Conservation (phyloP, 148 eudicot genomes). For the Fagopyrum tataricum region DNA sequence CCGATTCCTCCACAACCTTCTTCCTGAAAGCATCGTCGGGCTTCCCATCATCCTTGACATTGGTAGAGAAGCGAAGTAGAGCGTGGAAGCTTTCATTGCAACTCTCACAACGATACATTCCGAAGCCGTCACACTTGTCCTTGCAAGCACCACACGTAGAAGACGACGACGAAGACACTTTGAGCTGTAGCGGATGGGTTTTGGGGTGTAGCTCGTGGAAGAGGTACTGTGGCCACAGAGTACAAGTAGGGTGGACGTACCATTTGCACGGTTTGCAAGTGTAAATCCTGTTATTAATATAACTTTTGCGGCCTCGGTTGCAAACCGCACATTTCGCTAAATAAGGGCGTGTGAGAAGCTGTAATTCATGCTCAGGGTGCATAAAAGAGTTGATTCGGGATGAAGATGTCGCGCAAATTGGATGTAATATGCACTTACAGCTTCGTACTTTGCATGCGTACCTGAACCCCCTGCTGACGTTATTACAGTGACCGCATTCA, state of each 20-base stretch:
- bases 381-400: not conserved
- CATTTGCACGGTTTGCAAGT: conserved; percentile 17
- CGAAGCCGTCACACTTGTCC: not conserved
- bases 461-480: not conserved
- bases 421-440: not conserved
- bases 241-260: conserved; percentile 22
- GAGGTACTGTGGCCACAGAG: conserved; percentile 21
- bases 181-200: not conserved
- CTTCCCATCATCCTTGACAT: not conserved
- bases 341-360: not conserved
- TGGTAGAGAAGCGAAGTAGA: not conserved
- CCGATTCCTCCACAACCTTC: not conserved
- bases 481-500: not conserved
- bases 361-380: not conserved
- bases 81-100: not conserved
- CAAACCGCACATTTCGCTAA: not conserved
- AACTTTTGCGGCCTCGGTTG: not conserved
- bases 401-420: not conserved
- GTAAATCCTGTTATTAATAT: conserved; percentile 15
- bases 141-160: not conserved
- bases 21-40: not conserved
- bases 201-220: conserved; percentile 17
- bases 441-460: not conserved
- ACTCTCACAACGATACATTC: not conserved
- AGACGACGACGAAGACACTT: not conserved